A percentile compares a stretch with the other conserved stretches of the same genome.
phyloP scores from a whole-genome alignment of 768 basidiomycete species.

The Lentinula edodes region DNA sequence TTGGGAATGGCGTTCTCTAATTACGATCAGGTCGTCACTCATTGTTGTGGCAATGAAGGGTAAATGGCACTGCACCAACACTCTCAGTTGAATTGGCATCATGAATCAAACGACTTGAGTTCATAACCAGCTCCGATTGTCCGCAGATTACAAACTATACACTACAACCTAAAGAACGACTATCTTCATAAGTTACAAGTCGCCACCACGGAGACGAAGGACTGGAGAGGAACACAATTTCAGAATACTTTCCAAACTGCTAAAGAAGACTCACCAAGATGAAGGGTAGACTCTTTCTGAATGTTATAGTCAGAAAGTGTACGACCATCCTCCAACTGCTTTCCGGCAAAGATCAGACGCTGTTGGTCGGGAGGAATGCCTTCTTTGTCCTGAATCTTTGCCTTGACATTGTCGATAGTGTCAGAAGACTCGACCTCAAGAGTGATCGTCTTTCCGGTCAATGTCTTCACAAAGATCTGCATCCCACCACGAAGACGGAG shows the following conservation, averaged over 20 bases:
- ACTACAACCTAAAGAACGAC: not conserved
- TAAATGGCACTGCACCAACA: no score
- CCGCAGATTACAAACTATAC: no score
- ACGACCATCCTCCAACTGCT: conserved; percentile 84
- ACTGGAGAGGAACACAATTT: conserved; percentile 19
- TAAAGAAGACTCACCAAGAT: conserved; percentile 30
- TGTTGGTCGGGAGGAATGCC: not conserved
- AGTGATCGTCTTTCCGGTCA: conserved; percentile 57
- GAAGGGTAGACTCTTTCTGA: conserved; percentile 44
- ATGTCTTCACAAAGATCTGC: conserved; percentile 55
- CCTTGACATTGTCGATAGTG: not conserved
- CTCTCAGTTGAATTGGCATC: not conserved
- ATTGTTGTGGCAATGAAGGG: not conserved
- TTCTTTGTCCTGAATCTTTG: not conserved
- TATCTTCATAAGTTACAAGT: not conserved
- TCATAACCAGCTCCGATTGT: not conserved
- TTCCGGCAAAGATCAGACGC: conserved; percentile 66
- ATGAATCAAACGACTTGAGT: not conserved
- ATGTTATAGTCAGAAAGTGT: conserved; percentile 72
- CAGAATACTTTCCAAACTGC: not conserved
- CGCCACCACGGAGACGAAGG: conserved; percentile 36
- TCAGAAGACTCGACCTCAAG: not conserved
- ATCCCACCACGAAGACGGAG: conserved; percentile 44
- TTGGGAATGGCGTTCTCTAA: not conserved
- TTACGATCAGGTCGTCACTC: not conserved